Evolutionary conservation across 768 basidiomycete species (phyloP).

Genomic region (Suillus weaverae): DNA sequence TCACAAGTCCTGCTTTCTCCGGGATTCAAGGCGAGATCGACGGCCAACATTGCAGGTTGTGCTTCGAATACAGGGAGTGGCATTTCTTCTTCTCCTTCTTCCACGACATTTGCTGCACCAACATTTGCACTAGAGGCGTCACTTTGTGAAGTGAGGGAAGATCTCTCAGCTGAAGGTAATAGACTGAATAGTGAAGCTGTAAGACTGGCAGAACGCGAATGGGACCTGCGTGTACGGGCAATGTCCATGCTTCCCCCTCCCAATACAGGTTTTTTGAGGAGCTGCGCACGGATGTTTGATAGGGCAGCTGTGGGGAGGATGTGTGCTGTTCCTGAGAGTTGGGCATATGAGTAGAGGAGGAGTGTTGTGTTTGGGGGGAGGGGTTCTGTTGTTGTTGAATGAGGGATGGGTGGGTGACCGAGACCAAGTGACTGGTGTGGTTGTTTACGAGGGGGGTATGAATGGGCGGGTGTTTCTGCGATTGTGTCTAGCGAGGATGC

Average conservation of each 20-base stretch:
- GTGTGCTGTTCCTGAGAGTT: slow-evolving; percentile 67
- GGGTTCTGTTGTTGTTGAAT: slow-evolving; percentile 29
- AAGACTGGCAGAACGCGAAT: slow-evolving; percentile 50
- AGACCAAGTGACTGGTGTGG: slow-evolving; percentile 50
- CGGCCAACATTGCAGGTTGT: slow-evolving; percentile 83
- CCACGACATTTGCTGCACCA: slow-evolving; percentile 20
- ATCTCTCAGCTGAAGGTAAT: slow-evolving; percentile 17
- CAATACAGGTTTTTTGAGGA: slow-evolving; percentile 45
- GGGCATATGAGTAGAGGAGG: slow-evolving; percentile 83
- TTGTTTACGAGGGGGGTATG: slow-evolving; percentile 38
- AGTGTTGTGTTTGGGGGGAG: slow-evolving; percentile 61
- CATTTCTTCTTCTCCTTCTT: slow-evolving; percentile 57
- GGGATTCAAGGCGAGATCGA: slow-evolving; percentile 80
- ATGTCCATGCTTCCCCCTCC: slow-evolving; percentile 86
- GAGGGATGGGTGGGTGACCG: slow-evolving; percentile 31
- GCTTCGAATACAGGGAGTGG: slow-evolving; percentile 86
- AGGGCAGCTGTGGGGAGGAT: slow-evolving; percentile 56
- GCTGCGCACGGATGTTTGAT: slow-evolving; percentile 46
- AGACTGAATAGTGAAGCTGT: slow-evolving; percentile 51
- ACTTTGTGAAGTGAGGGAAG: slow-evolving; percentile 26
- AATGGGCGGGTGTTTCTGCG: slow-evolving; percentile 42
- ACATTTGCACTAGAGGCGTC: not conserved
- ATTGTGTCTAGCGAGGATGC: slow-evolving; percentile 52
- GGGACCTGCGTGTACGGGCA: slow-evolving; percentile 36
- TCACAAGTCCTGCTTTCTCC: slow-evolving; percentile 84